A percentile compares a stretch with the other conserved stretches of the same genome.
Conservation (phyloP, 2,329 filamentous ascomycete species). For the Thermomyces lanuginosus region DNA sequence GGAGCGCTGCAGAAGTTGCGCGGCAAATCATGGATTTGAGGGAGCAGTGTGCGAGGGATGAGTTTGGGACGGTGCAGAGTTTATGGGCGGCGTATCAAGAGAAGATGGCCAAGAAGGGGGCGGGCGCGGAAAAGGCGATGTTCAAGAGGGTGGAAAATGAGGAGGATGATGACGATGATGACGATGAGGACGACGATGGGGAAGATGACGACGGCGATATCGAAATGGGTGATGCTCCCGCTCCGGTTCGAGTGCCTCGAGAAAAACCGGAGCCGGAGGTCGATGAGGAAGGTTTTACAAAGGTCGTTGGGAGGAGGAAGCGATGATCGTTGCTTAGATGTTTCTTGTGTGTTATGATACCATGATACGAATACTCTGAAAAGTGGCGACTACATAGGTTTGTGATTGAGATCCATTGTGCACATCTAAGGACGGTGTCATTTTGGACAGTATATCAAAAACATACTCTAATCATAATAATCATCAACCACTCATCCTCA, state of each 20-base stretch:
- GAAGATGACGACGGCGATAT: conserved; percentile 42
- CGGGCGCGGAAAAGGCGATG: conserved; percentile 15
- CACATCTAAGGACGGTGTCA: too few species aligned
- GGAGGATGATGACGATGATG: conserved; percentile 39
- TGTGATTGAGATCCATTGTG: too few species aligned
- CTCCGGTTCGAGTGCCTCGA: conserved; percentile 39
- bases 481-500: conserved; percentile 3
- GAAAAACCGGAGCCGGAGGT: conserved; percentile 55
- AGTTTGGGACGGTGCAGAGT: conserved; percentile 47
- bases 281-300: conserved; percentile 70
- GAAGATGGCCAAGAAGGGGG: conserved; percentile 21
- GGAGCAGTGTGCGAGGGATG: conserved; percentile 46
- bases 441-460: not conserved
- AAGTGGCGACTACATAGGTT: too few species aligned
- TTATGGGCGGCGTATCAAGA: conserved; percentile 36
- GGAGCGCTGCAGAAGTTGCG: conserved; percentile 60
- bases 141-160: conserved; percentile 22
- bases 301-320: conserved; percentile 53
- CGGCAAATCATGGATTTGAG: conserved; percentile 53
- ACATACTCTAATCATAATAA: conserved; percentile 1
- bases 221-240: conserved; percentile 54
- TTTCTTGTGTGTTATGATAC: too few species aligned
- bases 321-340: conserved; percentile 16
- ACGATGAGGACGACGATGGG: conserved; percentile 51
- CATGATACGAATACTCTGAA: too few species aligned